These are phyloP conservation scores for Psophocarpus tetragonolobus DNA, from an alignment of 306 rosid genomes.

Conservation along the genomic window DNA sequence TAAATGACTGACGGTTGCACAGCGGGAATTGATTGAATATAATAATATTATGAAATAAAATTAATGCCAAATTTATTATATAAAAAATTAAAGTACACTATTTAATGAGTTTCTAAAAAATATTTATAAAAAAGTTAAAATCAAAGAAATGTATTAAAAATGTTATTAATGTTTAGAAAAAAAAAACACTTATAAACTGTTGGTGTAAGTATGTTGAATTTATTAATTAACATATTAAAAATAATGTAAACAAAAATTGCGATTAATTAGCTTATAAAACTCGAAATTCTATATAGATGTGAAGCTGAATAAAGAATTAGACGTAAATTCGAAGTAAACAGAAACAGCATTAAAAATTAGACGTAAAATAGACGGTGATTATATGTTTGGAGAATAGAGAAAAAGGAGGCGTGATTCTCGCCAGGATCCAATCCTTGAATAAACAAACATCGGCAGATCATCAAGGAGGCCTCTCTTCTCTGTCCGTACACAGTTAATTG, in stretches of 20 bases:
- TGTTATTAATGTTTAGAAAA: neutral
- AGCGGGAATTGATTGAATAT: neutral
- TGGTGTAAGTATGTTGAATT: too few species aligned
- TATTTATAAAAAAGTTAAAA: too few species aligned
- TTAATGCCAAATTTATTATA: neutral
- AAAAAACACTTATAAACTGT: too few species aligned
- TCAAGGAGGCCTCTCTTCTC: neutral
- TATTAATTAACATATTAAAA: too few species aligned
- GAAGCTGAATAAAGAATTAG: too few species aligned
- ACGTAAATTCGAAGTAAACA: neutral
- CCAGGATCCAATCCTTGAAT: neutral
- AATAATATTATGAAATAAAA: neutral
- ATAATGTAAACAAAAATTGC: too few species aligned
- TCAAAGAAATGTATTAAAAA: too few species aligned
- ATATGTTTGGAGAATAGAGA: neutral
- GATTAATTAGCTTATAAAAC: too few species aligned
- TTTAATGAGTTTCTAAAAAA: neutral
- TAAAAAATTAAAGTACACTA: neutral
- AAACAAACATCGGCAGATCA: neutral
- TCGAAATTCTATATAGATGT: too few species aligned
- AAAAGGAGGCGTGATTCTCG: constrained; percentile 36
- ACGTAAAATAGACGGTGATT: neutral
- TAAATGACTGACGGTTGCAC: neutral
- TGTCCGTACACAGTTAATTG: neutral
- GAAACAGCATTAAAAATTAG: neutral